phyloP scores from a whole-genome alignment of 2,329 filamentous ascomycete genomes.

The Scopulariopsis brevicaulis region DNA sequence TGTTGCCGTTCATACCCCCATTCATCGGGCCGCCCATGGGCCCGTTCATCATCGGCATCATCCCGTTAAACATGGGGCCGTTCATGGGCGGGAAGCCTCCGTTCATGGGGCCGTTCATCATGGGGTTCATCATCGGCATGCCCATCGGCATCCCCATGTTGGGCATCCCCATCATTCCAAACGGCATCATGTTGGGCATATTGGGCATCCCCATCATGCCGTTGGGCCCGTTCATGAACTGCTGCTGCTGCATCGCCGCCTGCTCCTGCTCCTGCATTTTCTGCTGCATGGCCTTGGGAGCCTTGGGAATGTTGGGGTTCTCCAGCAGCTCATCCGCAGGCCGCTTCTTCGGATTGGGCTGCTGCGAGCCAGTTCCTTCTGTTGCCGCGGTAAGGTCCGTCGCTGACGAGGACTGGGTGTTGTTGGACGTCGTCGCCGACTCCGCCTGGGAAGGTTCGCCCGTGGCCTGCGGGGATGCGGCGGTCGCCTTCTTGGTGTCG shows the following conservation, averaged over 20 bases:
- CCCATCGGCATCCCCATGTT: slow-evolving; percentile 26
- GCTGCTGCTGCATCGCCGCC: slow-evolving; percentile 41
- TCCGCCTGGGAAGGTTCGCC: slow-evolving; percentile 17
- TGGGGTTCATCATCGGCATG: slow-evolving; percentile 10
- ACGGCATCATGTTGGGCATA: slow-evolving; percentile 23
- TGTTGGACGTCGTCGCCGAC: slow-evolving; percentile 12
- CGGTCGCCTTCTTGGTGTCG: slow-evolving; percentile 8
- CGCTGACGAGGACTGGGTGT: slow-evolving; percentile 1
- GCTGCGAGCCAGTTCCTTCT: slow-evolving; percentile 3
- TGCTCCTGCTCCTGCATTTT: slow-evolving; percentile 33
- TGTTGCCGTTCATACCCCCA: slow-evolving; percentile 9
- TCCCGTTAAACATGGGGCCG: background rate
- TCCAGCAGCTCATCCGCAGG: slow-evolving; percentile 62
- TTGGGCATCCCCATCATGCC: slow-evolving; percentile 25
- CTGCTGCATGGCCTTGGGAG: slow-evolving; percentile 52
- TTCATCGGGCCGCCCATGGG: slow-evolving; percentile 10
- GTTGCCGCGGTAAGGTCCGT: background rate
- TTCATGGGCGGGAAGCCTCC: background rate
- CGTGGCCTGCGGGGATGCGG: slow-evolving; percentile 6
- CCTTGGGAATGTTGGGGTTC: slow-evolving; percentile 52
- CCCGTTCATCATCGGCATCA: slow-evolving; percentile 24
- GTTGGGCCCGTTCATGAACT: slow-evolving; percentile 9
- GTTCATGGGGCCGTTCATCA: slow-evolving; percentile 28
- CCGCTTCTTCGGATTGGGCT: slow-evolving; percentile 58
- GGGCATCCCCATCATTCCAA: slow-evolving; percentile 22